Evolutionary conservation across 164 flowering plant species (phyloP).

Genomic region (Umbilicus rupestris): DNA sequence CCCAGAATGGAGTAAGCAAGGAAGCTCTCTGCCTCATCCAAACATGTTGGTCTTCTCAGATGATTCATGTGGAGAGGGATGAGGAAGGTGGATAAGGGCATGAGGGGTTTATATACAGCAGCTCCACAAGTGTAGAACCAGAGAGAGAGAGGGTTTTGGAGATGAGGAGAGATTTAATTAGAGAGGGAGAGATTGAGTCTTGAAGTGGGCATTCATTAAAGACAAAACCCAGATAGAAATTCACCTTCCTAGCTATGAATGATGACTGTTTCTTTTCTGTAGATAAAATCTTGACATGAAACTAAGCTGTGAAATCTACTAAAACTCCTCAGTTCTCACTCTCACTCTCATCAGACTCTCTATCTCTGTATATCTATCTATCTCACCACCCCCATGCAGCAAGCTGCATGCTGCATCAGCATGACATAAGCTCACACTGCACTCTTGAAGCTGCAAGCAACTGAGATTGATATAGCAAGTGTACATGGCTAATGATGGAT

Average conservation of each 20-base stretch:
- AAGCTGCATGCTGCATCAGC: background rate
- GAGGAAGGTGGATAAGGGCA: background rate
- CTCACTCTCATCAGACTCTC: background rate
- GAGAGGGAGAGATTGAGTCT: slow-evolving; percentile 5
- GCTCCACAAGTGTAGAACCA: background rate
- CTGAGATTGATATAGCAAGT: background rate
- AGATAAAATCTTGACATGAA: background rate
- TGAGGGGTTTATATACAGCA: slow-evolving; percentile 2
- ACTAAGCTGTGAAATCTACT: background rate
- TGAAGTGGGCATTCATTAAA: slow-evolving; percentile 6
- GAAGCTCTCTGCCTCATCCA: too few species aligned
- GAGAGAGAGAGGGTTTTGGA: too few species aligned
- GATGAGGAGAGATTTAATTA: background rate
- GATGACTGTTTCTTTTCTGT: slow-evolving; percentile 3
- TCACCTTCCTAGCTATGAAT: background rate
- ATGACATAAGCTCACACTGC: background rate
- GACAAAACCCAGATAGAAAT: background rate
- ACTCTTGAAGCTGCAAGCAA: background rate
- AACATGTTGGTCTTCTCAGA: background rate
- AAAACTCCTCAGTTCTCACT: background rate
- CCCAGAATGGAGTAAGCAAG: slow-evolving; percentile 11
- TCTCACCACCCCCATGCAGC: slow-evolving; percentile 6
- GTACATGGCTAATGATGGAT: background rate
- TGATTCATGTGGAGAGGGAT: background rate
- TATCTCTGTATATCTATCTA: too few species aligned